phyloP scores from a whole-genome alignment of 2,329 filamentous ascomycete genomes.

The Elsinoe fawcettii region DNA sequence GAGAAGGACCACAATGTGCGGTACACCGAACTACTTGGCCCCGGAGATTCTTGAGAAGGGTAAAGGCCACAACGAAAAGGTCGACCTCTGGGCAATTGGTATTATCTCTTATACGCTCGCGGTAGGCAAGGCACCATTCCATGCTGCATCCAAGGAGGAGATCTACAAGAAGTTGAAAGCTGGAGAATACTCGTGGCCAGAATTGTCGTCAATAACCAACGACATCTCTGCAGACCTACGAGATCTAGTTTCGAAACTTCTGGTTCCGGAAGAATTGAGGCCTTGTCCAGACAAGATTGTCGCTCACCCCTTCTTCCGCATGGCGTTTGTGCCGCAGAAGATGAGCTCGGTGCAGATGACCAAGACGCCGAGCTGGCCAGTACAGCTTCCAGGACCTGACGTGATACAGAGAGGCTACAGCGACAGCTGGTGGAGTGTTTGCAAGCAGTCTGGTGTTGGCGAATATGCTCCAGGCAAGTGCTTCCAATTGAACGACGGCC shows the following conservation, averaged over 20 bases:
- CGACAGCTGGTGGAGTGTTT: constrained; percentile 44
- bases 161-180: constrained; percentile 65
- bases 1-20: constrained; percentile 86
- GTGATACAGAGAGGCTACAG: constrained; percentile 41
- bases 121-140: constrained; percentile 91
- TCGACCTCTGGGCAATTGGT: constrained; percentile 96
- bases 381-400: constrained; percentile 36
- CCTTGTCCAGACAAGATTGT: constrained; percentile 72
- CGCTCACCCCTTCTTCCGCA: constrained; percentile 69
- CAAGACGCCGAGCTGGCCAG: constrained; percentile 40
- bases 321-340: constrained; percentile 60
- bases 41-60: constrained; percentile 94
- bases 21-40: constrained; percentile 96
- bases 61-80: constrained; percentile 93
- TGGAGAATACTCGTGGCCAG: constrained; percentile 74
- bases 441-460: constrained; percentile 44
- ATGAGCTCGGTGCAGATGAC: constrained; percentile 40
- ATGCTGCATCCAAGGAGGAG: constrained; percentile 80
- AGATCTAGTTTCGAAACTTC: constrained; percentile 66
- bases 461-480: constrained; percentile 39
- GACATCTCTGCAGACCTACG: constrained; percentile 69
- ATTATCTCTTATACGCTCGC: constrained; percentile 99
- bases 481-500: constrained; percentile 41
- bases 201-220: constrained; percentile 55
- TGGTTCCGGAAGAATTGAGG: constrained; percentile 66